Percentiles rank a stretch among this genome's conserved stretches.
These are phyloP conservation scores for Endocarpon pusillum DNA, from an alignment of 495 filamentous ascomycete species.

Conservation along the genomic window DNA sequence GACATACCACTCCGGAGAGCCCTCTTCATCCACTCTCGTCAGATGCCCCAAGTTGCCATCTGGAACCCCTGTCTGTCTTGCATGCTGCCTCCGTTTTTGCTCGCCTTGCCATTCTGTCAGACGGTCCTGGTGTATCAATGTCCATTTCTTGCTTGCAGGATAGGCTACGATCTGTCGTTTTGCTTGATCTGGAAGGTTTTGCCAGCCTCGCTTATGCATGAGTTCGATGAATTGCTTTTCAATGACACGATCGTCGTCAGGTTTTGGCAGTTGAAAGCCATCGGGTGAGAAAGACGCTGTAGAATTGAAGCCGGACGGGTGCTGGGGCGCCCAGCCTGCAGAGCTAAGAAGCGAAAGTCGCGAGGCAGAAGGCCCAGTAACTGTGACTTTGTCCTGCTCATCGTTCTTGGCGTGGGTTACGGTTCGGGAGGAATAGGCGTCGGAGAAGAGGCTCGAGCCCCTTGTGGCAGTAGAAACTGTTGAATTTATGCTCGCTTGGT, in stretches of 20 bases:
- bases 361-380: constrained; percentile 2
- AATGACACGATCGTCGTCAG: constrained; percentile 70
- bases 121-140: constrained; percentile 85
- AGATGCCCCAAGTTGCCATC: constrained; percentile 49
- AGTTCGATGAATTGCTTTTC: constrained; percentile 81
- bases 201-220: constrained; percentile 96
- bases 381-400: neutral
- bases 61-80: constrained; percentile 39
- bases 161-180: constrained; percentile 90
- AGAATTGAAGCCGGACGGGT: constrained; percentile 28
- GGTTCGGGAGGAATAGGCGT: constrained; percentile 44
- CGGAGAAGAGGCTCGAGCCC: constrained; percentile 45
- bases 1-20: constrained; percentile 96
- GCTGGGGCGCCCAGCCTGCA: constrained; percentile 19
- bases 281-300: constrained; percentile 33
- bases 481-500: constrained; percentile 49
- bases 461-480: constrained; percentile 41
- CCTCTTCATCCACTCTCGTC: constrained; percentile 73
- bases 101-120: constrained; percentile 87
- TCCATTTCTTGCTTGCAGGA: constrained; percentile 90
- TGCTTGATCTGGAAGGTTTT: constrained; percentile 90
- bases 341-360: constrained; percentile 7
- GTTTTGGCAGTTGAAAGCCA: constrained; percentile 48
- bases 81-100: constrained; percentile 65
- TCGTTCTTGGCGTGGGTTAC: constrained; percentile 25